Conservation (phyloP, 495 filamentous ascomycete genomes). For the Astrothelium subdiscretum region DNA sequence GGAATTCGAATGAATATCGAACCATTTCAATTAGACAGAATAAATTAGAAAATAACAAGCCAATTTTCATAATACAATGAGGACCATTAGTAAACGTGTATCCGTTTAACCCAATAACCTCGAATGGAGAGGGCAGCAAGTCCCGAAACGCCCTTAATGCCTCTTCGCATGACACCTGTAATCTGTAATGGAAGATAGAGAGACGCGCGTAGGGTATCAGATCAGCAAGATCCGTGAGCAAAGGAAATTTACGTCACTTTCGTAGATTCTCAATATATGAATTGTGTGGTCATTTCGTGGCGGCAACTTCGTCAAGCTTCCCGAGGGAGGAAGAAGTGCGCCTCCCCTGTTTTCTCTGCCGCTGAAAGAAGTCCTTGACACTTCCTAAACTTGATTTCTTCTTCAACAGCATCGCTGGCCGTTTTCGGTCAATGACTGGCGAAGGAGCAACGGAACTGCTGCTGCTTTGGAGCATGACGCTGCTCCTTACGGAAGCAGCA, state of each 20-base stretch:
- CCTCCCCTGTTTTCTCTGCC: not conserved
- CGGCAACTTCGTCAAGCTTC: not conserved
- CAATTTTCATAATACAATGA: not conserved
- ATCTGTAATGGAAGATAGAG: too few species aligned
- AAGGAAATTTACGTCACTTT: not conserved
- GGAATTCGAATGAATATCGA: not conserved
- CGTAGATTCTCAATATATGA: not conserved
- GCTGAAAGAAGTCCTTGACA: not conserved
- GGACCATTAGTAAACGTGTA: not conserved
- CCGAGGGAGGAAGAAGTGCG: not conserved
- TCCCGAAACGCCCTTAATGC: not conserved
- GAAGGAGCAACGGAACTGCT: not conserved
- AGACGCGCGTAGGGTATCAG: not conserved
- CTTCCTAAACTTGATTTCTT: not conserved
- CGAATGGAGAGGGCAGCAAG: not conserved
- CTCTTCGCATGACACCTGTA: not conserved
- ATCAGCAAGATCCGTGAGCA: not conserved
- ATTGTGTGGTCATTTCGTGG: not conserved
- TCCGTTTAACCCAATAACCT: not conserved
- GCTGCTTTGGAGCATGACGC: not conserved
- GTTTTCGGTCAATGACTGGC: not conserved
- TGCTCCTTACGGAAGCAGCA: conserved; percentile 5
- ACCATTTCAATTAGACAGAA: not conserved
- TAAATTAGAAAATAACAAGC: not conserved
- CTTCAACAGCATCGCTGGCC: not conserved